These are phyloP conservation scores for Gautieria morchelliformis DNA, from an alignment of 768 basidiomycete species.

Conservation along the genomic window DNA sequence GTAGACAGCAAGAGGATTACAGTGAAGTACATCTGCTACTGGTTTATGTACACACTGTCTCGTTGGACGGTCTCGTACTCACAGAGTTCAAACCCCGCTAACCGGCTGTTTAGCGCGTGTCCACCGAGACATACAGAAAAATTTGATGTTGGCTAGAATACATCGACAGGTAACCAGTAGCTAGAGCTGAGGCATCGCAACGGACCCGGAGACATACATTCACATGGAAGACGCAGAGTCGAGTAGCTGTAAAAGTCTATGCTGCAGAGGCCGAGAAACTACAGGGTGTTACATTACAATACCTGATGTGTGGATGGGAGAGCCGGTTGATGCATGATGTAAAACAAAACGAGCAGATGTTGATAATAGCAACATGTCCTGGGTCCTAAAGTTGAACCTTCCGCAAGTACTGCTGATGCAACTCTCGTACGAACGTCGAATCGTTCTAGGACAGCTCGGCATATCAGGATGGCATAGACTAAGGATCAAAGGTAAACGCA, in stretches of 20 bases:
- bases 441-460: conserved; percentile 6
- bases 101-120: too few species aligned
- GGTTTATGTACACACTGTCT: neutral
- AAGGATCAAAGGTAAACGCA: neutral
- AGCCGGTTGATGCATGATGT: neutral
- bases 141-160: neutral
- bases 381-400: neutral
- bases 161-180: too few species aligned
- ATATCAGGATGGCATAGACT: neutral
- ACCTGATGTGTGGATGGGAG: neutral
- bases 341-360: neutral
- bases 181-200: too few species aligned
- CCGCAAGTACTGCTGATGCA: conserved; percentile 3
- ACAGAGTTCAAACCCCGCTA: too few species aligned
- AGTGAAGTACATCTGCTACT: neutral
- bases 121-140: neutral
- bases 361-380: neutral
- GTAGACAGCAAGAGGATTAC: neutral
- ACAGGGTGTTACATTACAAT: neutral
- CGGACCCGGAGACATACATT: too few species aligned
- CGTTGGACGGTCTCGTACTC: neutral
- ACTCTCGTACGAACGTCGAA: conserved; percentile 2
- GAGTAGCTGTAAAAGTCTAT: too few species aligned
- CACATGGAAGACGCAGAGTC: too few species aligned
- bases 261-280: neutral